Evolutionary conservation across 2,329 filamentous ascomycete genomes (phyloP), one percentile per base, ranked within the genome.

Genomic region (Alternaria sp.): DNA sequence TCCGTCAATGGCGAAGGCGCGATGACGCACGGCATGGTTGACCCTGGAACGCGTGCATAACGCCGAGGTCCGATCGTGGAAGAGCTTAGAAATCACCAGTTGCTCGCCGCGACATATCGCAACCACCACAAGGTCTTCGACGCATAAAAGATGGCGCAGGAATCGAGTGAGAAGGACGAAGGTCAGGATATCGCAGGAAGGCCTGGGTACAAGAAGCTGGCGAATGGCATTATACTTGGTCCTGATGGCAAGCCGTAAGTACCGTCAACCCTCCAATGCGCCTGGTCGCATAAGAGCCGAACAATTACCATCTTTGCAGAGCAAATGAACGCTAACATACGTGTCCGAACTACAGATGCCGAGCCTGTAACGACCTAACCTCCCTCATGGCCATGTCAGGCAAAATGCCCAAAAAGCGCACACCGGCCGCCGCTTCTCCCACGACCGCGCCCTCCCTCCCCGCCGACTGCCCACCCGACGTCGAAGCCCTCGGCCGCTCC

Each of bases 201-300:
- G 32, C 72, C 72, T 21, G 63, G 66, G 3, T 81, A 85, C 25
- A 86, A 86, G 74, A 87, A 85, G 73, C 81, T 91, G 28, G 87
- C 91, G 15, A 92, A 90, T 73, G 91, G 91, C 67, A 85, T 95
- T 3, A 86, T 95, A 40, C 81, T 95, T 36, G 92, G 90, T 49
- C 90, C 90, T 67, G 91, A 96, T 82, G 92, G 92, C 59, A 96
- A 96, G 81, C 92, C 92, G 92, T 95, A 81, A 84, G 91, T 81
- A 57, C 36, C 40, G 51, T 28, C 25, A 49, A 50, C 32, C 30
- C n/a, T 26, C 61, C 3, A 62, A 69, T 73, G 69, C 67, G 69
- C n/a, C n/a, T n/a, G n/a, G n/a, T n/a, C n/a, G n/a, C n/a, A n/a
- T n/a, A n/a, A n/a, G n/a, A n/a, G n/a, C n/a, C n/a, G n/a, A n/a